Evolutionary conservation across 1,139 yeast genomes (phyloP).

Genomic region (Magnusiomyces paraingens): DNA sequence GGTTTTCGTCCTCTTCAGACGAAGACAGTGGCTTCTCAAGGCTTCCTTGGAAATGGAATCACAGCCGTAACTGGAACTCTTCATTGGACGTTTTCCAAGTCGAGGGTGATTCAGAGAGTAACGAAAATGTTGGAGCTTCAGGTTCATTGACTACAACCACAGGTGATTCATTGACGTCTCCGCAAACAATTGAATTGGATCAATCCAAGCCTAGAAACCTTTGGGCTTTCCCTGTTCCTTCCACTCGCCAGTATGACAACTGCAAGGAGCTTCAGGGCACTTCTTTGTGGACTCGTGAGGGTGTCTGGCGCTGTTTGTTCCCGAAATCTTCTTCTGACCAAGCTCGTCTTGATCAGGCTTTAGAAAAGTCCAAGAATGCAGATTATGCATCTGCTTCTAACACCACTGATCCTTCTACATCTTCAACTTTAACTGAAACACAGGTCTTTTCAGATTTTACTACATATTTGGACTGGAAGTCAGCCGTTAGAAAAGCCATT

Average conservation of each 20-base stretch:
- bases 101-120: not conserved
- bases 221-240: conserved; percentile 57
- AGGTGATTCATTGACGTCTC: not conserved
- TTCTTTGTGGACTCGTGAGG: conserved; percentile 69
- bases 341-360: not conserved
- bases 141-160: not conserved
- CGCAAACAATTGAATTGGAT: conserved; percentile 8
- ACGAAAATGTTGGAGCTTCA: not conserved
- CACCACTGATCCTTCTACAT: not conserved
- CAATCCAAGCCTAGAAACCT: conserved; percentile 11
- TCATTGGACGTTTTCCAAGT: not conserved
- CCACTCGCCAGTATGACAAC: conserved; percentile 50
- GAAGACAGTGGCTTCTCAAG: too few relatives aligned
- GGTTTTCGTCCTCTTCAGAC: not conserved
- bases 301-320: conserved; percentile 84
- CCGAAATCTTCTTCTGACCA: conserved; percentile 35
- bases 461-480: conserved; percentile 15
- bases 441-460: conserved; percentile 13
- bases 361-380: not conserved
- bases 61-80: too few relatives aligned
- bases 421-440: not conserved
- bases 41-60: too few relatives aligned
- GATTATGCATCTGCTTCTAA: not conserved
- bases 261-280: conserved; percentile 62
- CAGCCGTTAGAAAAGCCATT: conserved; percentile 9